Evolutionary conservation across 2,329 filamentous ascomycete species (phyloP).

Genomic region (Davidsoniella virescens): DNA sequence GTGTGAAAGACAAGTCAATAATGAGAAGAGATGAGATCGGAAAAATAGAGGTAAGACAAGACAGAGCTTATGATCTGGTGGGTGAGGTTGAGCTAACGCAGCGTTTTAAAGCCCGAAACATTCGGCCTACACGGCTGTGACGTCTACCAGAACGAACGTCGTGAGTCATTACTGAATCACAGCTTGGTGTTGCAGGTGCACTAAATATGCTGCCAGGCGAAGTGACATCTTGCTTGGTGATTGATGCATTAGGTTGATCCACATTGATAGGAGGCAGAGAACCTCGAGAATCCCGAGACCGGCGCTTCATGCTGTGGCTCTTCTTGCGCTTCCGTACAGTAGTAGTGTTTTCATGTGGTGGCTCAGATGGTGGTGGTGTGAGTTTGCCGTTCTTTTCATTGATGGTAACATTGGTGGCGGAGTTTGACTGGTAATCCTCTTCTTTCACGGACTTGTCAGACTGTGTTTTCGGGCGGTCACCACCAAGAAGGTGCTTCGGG

Average conservation of each 20-base stretch:
- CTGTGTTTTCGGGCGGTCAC: not conserved
- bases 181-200: not conserved
- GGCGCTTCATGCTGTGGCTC: not conserved
- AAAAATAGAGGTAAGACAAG: not conserved
- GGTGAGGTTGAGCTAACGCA: not conserved
- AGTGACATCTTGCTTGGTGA: not conserved
- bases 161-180: not conserved
- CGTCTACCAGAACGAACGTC: not conserved
- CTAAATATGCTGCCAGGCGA: not conserved
- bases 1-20: not conserved
- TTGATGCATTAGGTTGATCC: not conserved
- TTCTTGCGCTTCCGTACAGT: slow-evolving; percentile 1
- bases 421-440: not conserved
- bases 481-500: not conserved
- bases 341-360: too few relatives aligned
- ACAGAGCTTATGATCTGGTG: not conserved
- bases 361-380: not conserved
- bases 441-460: slow-evolving; percentile 1
- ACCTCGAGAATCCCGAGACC: not conserved
- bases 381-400: slow-evolving; percentile 1
- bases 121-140: not conserved
- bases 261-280: not conserved
- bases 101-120: slow-evolving; percentile 8
- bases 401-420: not conserved
- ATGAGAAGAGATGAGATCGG: not conserved